Base-by-base conservation (phyloP, 805 yeast species). In the Myxozyma monticola region DNA sequence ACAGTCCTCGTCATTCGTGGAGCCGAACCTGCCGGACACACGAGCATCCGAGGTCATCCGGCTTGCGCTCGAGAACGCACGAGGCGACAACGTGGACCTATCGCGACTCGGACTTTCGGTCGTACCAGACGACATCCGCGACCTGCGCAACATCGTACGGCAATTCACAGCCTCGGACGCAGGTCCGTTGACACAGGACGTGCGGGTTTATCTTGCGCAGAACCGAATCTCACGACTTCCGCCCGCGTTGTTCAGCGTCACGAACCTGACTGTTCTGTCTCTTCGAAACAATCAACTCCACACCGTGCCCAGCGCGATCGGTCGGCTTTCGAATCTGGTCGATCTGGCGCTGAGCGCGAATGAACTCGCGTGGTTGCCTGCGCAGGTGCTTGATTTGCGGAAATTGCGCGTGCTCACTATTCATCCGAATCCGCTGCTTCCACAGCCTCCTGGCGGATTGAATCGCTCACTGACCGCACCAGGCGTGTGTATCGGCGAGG, bases 301-400 rank as follows among this genome's bases (percentile, higher is more conserved):
- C 5, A 42, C 51, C 29, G 41, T 72, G 8, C 71, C 74, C 2
- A 64, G 70, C 3, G 56, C 67, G 2, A 65, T 71, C 17, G 54
- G 61, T 35, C 43, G 62, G 17, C 60, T 72, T 33, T 28, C 15
- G 18, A 54, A 62, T 15, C 62, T 72, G n/a, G 48, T 33, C 25
- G 70, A 71, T 31, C 62, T 71, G 18, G 64, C 69, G 2, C 45
- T 72, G 15, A 68, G 69, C 20, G 66, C 66, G 25, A 71, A 71
- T 54, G 42, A 52, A 18, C 57, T 71, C 24, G 25, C 49, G 36
- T 65, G 51, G 22, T 54, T 71, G 34, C 76, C 76, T 4, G 49
- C 62, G 6, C 75, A 71, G 51, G 50, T 71, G 9, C 60, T 65
- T 18, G 49, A 39, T 4, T 56, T 72, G 34, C 54, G 53, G 6